Conservation (phyloP, 345 rosid species). For the Pugionium dolabratum region DNA sequence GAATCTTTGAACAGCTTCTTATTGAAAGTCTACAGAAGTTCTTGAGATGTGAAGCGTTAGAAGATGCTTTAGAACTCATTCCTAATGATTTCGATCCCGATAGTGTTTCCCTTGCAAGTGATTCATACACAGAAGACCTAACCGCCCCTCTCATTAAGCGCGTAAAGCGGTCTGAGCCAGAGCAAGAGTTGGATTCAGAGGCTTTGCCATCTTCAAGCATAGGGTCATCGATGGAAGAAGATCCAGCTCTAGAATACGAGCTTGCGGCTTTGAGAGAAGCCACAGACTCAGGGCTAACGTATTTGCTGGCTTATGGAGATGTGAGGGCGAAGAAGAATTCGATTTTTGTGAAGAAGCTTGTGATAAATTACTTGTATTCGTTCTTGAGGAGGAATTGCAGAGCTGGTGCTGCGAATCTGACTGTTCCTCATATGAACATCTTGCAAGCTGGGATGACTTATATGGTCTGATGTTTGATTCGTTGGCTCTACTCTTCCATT, state of each 20-base stretch:
- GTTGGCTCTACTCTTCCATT: not conserved
- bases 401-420: conserved; percentile 74
- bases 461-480: conserved; percentile 58
- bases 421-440: conserved; percentile 89
- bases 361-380: conserved; percentile 85
- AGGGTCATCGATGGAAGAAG: conserved; percentile 56
- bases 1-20: conserved; percentile 76
- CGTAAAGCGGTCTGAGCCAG: conserved; percentile 31
- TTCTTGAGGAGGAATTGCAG: conserved; percentile 84
- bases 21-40: conserved; percentile 83
- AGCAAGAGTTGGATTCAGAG: conserved; percentile 38
- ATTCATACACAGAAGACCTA: conserved; percentile 52
- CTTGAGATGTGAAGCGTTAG: conserved; percentile 72
- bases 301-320: conserved; percentile 73
- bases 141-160: conserved; percentile 56
- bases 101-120: conserved; percentile 44
- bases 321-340: conserved; percentile 89
- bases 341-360: conserved; percentile 77
- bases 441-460: conserved; percentile 87
- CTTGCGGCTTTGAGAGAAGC: conserved; percentile 83
- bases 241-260: conserved; percentile 80
- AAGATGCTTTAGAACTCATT: conserved; percentile 69
- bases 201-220: conserved; percentile 54
- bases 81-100: conserved; percentile 51
- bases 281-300: conserved; percentile 79